phyloP scores from a whole-genome alignment of 1,284 basidiomycete species.

The Sporisorium exsertum region DNA sequence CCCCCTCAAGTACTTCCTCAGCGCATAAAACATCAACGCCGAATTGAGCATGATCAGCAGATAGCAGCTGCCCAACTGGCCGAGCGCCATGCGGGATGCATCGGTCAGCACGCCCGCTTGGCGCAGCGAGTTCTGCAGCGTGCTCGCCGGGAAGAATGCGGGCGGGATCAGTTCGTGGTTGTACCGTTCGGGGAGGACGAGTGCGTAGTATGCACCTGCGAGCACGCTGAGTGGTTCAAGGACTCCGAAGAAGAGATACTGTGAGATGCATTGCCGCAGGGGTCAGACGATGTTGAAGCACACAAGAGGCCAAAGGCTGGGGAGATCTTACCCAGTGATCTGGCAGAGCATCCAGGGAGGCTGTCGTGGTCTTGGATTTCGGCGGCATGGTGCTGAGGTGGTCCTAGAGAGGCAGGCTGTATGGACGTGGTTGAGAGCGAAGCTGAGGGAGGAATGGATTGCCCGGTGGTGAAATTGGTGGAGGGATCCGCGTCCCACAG shows the following conservation, averaged over 20 bases:
- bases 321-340: conserved; percentile 42
- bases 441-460: neutral
- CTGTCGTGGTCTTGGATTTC: neutral
- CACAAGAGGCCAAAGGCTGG: neutral
- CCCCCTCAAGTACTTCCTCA: conserved; percentile 31
- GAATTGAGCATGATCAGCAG: conserved; percentile 61
- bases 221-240: conserved; percentile 58
- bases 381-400: conserved; percentile 1
- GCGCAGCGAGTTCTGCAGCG: conserved; percentile 24
- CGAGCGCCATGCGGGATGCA: conserved; percentile 49
- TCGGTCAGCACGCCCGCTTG: conserved; percentile 30
- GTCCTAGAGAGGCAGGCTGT: neutral
- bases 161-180: conserved; percentile 53
- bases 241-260: conserved; percentile 62
- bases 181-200: conserved; percentile 53
- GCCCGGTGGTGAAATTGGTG: neutral
- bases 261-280: neutral
- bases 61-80: conserved; percentile 59
- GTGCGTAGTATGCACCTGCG: conserved; percentile 50
- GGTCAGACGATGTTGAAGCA: neutral
- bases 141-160: conserved; percentile 33
- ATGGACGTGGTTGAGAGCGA: conserved; percentile 10
- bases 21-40: conserved; percentile 48
- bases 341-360: conserved; percentile 28
- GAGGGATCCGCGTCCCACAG: neutral